Conservation (phyloP, 371 early-diverging fungal genomes). For the Chytridium lagenaria region DNA sequence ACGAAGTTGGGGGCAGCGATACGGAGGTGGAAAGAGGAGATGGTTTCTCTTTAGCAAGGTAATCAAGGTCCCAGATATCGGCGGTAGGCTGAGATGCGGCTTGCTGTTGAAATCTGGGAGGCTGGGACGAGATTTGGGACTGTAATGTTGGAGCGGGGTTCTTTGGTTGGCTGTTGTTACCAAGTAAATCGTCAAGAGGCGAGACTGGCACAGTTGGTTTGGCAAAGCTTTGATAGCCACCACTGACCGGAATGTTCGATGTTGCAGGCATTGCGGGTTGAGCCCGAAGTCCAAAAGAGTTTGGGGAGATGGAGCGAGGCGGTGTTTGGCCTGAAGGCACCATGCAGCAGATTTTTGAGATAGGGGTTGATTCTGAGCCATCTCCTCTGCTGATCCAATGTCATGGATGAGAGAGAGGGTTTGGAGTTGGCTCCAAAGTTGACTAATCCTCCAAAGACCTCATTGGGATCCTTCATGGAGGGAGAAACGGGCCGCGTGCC, state of each 20-base stretch:
- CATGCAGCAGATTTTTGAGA: neutral
- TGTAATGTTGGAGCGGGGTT: neutral
- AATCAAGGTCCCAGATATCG: constrained; percentile 29
- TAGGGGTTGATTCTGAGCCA: constrained; percentile 2
- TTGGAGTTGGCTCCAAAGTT: constrained; percentile 25
- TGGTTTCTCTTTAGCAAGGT: constrained; percentile 15
- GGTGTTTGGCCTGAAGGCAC: constrained; percentile 4
- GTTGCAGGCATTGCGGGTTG: neutral
- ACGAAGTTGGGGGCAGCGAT: neutral
- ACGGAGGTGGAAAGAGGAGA: neutral
- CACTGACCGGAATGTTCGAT: neutral
- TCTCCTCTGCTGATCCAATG: constrained; percentile 37
- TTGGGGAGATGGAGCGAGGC: constrained; percentile 17
- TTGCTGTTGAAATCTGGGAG: neutral
- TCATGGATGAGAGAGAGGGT: constrained; percentile 14
- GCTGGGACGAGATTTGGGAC: constrained; percentile 8
- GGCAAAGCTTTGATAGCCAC: no score
- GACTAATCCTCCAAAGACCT: constrained; percentile 42
- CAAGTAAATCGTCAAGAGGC: constrained; percentile 30
- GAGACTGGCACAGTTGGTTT: neutral
- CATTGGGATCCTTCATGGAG: constrained; percentile 20
- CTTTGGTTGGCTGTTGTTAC: constrained; percentile 13
- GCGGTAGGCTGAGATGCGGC: constrained; percentile 5
- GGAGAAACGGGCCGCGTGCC: neutral
- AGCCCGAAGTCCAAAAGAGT: neutral